phyloP scores from a whole-genome alignment of 1,284 basidiomycete genomes.

The Taiwanofungus camphoratus region DNA sequence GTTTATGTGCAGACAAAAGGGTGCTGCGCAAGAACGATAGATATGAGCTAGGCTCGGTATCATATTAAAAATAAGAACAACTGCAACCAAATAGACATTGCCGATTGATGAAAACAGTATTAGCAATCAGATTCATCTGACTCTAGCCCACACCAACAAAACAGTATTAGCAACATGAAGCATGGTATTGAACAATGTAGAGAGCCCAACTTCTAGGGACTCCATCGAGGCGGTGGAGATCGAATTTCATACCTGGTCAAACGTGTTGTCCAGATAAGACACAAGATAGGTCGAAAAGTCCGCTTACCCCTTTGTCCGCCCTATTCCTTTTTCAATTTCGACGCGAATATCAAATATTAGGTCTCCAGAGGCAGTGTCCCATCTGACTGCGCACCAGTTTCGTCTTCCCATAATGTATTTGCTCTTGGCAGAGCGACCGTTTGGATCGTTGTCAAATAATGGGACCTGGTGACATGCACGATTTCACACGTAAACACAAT shows the following conservation, averaged over 20 bases:
- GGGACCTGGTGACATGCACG: slow-evolving; percentile 49
- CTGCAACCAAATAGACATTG: no score
- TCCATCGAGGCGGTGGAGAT: slow-evolving; percentile 49
- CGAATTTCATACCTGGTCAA: slow-evolving; percentile 27
- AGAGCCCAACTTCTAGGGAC: slow-evolving; percentile 10
- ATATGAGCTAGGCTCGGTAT: no score
- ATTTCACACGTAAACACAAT: not conserved
- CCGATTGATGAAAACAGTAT: no score
- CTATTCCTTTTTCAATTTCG: slow-evolving; percentile 77
- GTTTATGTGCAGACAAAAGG: no score
- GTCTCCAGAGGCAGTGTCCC: slow-evolving; percentile 55
- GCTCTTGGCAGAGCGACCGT: slow-evolving; percentile 62
- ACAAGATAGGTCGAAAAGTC: not conserved
- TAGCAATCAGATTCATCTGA: no score
- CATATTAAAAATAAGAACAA: no score
- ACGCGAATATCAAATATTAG: slow-evolving; percentile 86
- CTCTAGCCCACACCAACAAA: no score
- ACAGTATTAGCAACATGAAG: no score
- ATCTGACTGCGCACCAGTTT: slow-evolving; percentile 85
- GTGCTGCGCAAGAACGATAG: no score
- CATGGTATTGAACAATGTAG: no score
- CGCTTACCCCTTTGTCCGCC: slow-evolving; percentile 67
- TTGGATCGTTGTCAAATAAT: slow-evolving; percentile 74
- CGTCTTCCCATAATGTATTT: slow-evolving; percentile 82
- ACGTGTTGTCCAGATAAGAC: not conserved